These are phyloP conservation scores for Pyricularia pennisetigena DNA, from an alignment of 2,329 filamentous ascomycete genomes.

Conservation along the genomic window DNA sequence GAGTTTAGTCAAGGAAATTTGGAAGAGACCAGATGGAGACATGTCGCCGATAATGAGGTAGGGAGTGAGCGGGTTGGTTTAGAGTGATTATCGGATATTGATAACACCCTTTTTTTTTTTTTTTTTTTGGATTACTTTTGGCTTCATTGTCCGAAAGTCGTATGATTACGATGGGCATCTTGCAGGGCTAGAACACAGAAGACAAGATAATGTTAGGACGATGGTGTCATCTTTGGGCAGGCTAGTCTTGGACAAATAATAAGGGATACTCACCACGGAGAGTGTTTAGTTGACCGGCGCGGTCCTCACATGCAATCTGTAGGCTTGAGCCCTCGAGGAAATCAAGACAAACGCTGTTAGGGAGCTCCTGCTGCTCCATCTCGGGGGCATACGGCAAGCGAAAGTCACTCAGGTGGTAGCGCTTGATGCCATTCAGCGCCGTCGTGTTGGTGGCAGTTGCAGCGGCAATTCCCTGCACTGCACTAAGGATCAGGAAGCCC, in stretches of 20 bases:
- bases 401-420: slow-evolving; percentile 83
- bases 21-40: not conserved
- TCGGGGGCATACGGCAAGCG: slow-evolving; percentile 71
- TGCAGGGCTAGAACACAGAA: slow-evolving; percentile 27
- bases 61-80: not conserved
- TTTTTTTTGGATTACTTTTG: slow-evolving; percentile 11
- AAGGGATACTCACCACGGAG: slow-evolving; percentile 36
- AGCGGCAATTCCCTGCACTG: slow-evolving; percentile 45
- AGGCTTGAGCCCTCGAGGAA: slow-evolving; percentile 51
- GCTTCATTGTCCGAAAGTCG: slow-evolving; percentile 16
- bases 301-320: slow-evolving; percentile 55
- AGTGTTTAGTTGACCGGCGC: slow-evolving; percentile 44
- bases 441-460: slow-evolving; percentile 36
- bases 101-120: not conserved
- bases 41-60: not conserved
- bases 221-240: not conserved
- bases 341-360: slow-evolving; percentile 65
- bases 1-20: not conserved
- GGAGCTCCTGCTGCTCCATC: slow-evolving; percentile 84
- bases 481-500: slow-evolving; percentile 73
- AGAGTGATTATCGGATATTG: not conserved
- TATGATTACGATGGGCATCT: slow-evolving; percentile 28
- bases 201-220: slow-evolving; percentile 11
- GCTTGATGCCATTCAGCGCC: slow-evolving; percentile 41
- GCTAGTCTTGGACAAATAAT: not conserved